Evolutionary conservation across 768 basidiomycete species (phyloP), one percentile per base, ranked within the genome.

Genomic region (Asterophora lycoperdoides): DNA sequence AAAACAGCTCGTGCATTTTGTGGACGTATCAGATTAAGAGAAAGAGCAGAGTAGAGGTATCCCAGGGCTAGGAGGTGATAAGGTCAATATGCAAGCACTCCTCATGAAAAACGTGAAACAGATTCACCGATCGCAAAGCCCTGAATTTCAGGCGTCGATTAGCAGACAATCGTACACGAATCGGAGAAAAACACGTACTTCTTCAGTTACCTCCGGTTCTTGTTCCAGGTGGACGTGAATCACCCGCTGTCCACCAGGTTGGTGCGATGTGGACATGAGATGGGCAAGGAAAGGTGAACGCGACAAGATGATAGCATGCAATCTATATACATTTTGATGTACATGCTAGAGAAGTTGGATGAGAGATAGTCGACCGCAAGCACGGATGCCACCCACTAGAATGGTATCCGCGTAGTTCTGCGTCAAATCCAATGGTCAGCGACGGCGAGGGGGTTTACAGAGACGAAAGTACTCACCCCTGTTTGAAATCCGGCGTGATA

Each of bases 201-300:
- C 89, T 62, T 83, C 80, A 13, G 86, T 89, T 48, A 93, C 82
- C 66, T 89, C 84, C 41, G 86, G 88, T 57, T 91, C 86, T 52
- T 80, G 78, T 58, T 86, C 83, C 52, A 93, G 71, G 54, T 82
- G 78, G 46, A 92, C 79, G 62, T 84, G 85, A 58, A 93, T 79
- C 46, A 79, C 72, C 56, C 83, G 79, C 58, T 83, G 81, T 11
- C 78, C 83, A 51, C 75, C 74, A 32, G 74, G 70, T 68, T 81
- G 83, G 19, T 84, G 83, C 29, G 85, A 83, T 41, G 86, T 88
- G 47, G 84, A 86, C 84, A 95, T 89, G 56, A 91, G 75, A 64
- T 92, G 89, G 34, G 86, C 88, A 60, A 94, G 79, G 68, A 82
- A 89, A 32, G 93, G 91, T 28, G 91, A 93, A 45, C 86, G 84